phyloP scores from a whole-genome alignment of 2,329 filamentous ascomycete genomes.

The Akanthomyces uredinophilus region DNA sequence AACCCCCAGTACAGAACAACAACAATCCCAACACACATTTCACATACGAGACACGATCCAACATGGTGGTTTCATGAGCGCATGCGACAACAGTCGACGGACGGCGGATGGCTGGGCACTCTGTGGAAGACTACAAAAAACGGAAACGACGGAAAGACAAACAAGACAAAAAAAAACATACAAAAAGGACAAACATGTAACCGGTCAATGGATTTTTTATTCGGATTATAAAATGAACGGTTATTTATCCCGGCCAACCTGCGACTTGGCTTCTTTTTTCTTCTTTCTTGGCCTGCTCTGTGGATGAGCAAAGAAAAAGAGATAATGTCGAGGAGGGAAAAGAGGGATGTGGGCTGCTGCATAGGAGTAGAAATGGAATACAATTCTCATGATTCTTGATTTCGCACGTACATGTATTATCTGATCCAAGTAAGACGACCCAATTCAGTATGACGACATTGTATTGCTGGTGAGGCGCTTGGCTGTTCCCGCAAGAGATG shows the following conservation, averaged over 20 bases:
- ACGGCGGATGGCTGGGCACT: neutral
- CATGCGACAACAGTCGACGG: neutral
- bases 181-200: constrained; percentile 13
- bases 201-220: constrained; percentile 13
- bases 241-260: constrained; percentile 10
- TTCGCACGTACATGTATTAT: too few species aligned
- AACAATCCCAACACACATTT: constrained; percentile 14
- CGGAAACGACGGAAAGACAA: constrained; percentile 12
- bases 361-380: constrained; percentile 14
- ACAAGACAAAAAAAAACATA: constrained; percentile 10
- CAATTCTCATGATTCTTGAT: constrained; percentile 6
- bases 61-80: neutral
- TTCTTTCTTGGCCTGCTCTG: neutral
- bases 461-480: neutral
- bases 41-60: neutral
- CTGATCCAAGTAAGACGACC: neutral
- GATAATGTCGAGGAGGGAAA: neutral
- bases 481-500: neutral
- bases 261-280: constrained; percentile 1
- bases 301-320: neutral
- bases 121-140: neutral
- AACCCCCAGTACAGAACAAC: constrained; percentile 14
- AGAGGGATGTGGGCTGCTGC: constrained; percentile 2
- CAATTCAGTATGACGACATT: neutral
- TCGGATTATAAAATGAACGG: constrained; percentile 13